Evolutionary conservation across 176 grass and related monocot species (phyloP).

Genomic region (Ampelocalamus luodianensis): DNA sequence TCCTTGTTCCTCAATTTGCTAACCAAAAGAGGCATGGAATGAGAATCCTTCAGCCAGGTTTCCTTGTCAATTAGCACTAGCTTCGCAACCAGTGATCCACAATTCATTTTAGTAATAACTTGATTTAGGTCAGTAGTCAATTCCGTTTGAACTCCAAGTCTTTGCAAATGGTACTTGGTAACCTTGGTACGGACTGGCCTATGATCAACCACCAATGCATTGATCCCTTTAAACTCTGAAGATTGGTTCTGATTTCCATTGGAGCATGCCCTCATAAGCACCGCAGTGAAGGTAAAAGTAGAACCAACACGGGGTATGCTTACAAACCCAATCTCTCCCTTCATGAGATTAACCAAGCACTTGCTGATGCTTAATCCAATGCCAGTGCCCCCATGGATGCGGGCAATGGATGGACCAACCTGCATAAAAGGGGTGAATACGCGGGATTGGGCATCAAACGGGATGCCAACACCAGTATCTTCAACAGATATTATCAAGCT

Average conservation of each 20-base stretch:
- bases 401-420: slow-evolving; percentile 83
- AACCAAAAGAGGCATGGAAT: slow-evolving; percentile 59
- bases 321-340: slow-evolving; percentile 92
- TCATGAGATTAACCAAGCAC: slow-evolving; percentile 94
- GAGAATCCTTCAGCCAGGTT: slow-evolving; percentile 68
- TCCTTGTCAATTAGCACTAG: slow-evolving; percentile 90
- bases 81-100: slow-evolving; percentile 52
- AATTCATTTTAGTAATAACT: slow-evolving; percentile 60
- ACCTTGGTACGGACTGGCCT: slow-evolving; percentile 72
- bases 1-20: slow-evolving; percentile 64
- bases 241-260: slow-evolving; percentile 59
- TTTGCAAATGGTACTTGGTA: slow-evolving; percentile 82
- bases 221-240: slow-evolving; percentile 73
- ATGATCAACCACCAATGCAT: slow-evolving; percentile 88
- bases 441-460: slow-evolving; percentile 78
- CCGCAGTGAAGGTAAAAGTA: slow-evolving; percentile 89
- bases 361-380: slow-evolving; percentile 99
- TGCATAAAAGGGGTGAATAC: slow-evolving; percentile 98
- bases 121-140: slow-evolving; percentile 60
- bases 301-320: slow-evolving; percentile 77
- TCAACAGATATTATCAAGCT: slow-evolving; percentile 93
- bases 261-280: slow-evolving; percentile 48
- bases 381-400: slow-evolving; percentile 96
- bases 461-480: slow-evolving; percentile 94
- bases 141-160: slow-evolving; percentile 82